Percentiles rank a stretch among this genome's conserved stretches.
Evolutionary conservation across 2,329 filamentous ascomycete genomes (phyloP).

Genomic region (Fusarium armeniacum): DNA sequence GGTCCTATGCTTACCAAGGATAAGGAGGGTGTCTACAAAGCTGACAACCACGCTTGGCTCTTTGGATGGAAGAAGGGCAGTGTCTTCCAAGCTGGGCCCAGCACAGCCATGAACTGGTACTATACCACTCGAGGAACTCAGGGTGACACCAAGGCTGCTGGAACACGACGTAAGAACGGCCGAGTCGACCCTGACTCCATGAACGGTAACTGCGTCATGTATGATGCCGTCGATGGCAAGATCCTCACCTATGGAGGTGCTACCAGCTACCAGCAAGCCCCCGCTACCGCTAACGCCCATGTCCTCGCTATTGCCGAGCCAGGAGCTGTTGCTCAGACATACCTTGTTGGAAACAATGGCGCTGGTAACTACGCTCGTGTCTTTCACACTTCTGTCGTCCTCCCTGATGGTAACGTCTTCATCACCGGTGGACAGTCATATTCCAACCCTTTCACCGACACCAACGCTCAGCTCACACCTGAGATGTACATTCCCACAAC

Average conservation of each 20-base stretch:
- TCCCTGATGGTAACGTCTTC: constrained; percentile 64
- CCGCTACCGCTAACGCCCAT: constrained; percentile 61
- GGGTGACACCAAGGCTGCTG: constrained; percentile 46
- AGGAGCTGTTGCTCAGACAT: constrained; percentile 18
- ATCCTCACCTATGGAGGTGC: constrained; percentile 68
- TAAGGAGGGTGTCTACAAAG: constrained; percentile 59
- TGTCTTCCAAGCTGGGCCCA: constrained; percentile 69
- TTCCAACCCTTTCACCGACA: constrained; percentile 35
- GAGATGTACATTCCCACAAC: constrained; percentile 32
- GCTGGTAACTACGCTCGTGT: constrained; percentile 51
- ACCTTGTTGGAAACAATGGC: constrained; percentile 25
- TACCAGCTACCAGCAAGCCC: constrained; percentile 58
- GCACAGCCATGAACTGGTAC: constrained; percentile 69
- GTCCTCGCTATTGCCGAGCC: constrained; percentile 62
- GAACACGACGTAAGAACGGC: constrained; percentile 50
- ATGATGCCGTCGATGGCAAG: constrained; percentile 69
- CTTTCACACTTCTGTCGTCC: constrained; percentile 63
- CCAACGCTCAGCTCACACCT: constrained; percentile 26
- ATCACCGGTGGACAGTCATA: constrained; percentile 59
- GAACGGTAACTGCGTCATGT: constrained; percentile 70
- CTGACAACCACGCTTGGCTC: constrained; percentile 52
- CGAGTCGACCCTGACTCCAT: constrained; percentile 63
- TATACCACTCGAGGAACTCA: constrained; percentile 51
- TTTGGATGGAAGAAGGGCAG: constrained; percentile 60
- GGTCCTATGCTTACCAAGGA: constrained; percentile 62